phyloP scores from a whole-genome alignment of 805 yeast genomes.

The Nakazawaea laoshanensis region DNA sequence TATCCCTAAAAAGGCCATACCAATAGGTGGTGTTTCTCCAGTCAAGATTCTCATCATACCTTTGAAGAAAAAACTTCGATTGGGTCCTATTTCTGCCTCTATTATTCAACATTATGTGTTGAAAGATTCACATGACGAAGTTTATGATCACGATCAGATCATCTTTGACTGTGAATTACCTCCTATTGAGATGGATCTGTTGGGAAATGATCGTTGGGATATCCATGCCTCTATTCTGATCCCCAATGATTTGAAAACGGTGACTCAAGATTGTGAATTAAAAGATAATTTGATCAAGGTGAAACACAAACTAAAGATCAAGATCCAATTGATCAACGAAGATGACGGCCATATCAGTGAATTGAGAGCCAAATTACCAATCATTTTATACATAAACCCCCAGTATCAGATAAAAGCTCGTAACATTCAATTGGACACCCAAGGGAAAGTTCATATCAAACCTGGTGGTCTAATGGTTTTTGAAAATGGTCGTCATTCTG shows the following conservation, averaged over 20 bases:
- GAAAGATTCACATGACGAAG: conserved; percentile 17
- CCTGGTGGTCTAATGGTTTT: conserved; percentile 13
- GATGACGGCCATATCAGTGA: conserved; percentile 87
- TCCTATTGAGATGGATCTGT: conserved; percentile 17
- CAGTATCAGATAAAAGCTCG: conserved; percentile 15
- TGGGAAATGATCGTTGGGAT: conserved; percentile 37
- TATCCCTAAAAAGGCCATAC: conserved; percentile 33
- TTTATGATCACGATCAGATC: conserved; percentile 25
- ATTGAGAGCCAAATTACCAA: conserved; percentile 82
- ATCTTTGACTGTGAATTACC: conserved; percentile 31
- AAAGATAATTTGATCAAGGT: conserved; percentile 40
- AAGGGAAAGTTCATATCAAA: conserved; percentile 18
- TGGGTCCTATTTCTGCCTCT: conserved; percentile 25
- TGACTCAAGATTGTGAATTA: conserved; percentile 34
- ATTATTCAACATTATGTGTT: conserved; percentile 22
- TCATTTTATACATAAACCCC: conserved; percentile 55
- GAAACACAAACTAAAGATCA: conserved; percentile 81
- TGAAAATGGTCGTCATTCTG: conserved; percentile 3
- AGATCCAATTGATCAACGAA: conserved; percentile 69
- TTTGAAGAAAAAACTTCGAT: conserved; percentile 32
- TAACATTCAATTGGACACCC: conserved; percentile 16
- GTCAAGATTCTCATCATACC: conserved; percentile 37
- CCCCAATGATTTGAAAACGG: conserved; percentile 29
- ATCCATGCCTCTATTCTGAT: conserved; percentile 30
- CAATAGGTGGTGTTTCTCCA: conserved; percentile 36